A percentile compares a stretch with the other conserved stretches of the same genome.
phyloP scores from a whole-genome alignment of 2,329 filamentous ascomycete species.

The Botrytis byssoidea region DNA sequence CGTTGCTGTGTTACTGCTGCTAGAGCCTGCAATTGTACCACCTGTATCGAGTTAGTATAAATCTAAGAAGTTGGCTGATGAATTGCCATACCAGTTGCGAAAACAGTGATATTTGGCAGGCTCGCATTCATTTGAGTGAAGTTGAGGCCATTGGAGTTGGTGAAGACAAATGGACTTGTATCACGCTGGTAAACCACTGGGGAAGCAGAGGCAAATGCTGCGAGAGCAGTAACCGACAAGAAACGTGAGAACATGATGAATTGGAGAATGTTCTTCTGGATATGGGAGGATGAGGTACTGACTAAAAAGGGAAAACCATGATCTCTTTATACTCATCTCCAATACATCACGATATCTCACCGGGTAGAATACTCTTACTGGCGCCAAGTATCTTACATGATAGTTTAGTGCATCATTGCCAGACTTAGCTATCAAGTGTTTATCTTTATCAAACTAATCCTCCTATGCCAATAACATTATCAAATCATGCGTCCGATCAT shows the following conservation, averaged over 20 bases:
- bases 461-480: slow-evolving; percentile 1
- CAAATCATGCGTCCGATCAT: slow-evolving; percentile 2
- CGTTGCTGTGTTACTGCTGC: slow-evolving; percentile 49
- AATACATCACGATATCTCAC: not conserved
- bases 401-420: slow-evolving; percentile 1
- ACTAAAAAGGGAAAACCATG: not conserved
- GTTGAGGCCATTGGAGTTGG: slow-evolving; percentile 33
- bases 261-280: not conserved
- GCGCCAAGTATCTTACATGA: slow-evolving; percentile 7
- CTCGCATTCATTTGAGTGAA: slow-evolving; percentile 33
- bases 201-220: slow-evolving; percentile 25
- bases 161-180: slow-evolving; percentile 30
- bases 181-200: slow-evolving; percentile 26
- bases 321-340: slow-evolving; percentile 11
- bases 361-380: not conserved
- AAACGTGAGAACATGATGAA: slow-evolving; percentile 11
- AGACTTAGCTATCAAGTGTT: not conserved
- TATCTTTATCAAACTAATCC: not conserved
- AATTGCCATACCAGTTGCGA: slow-evolving; percentile 29
- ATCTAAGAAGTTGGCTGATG: not conserved
- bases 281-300: not conserved
- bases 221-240: slow-evolving; percentile 19
- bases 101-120: slow-evolving; percentile 32
- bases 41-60: slow-evolving; percentile 42
- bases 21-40: slow-evolving; percentile 58